Percentiles rank a stretch among this genome's conserved stretches.
Conservation (phyloP, 306 rosid species). For the Sophora flavescens region DNA sequence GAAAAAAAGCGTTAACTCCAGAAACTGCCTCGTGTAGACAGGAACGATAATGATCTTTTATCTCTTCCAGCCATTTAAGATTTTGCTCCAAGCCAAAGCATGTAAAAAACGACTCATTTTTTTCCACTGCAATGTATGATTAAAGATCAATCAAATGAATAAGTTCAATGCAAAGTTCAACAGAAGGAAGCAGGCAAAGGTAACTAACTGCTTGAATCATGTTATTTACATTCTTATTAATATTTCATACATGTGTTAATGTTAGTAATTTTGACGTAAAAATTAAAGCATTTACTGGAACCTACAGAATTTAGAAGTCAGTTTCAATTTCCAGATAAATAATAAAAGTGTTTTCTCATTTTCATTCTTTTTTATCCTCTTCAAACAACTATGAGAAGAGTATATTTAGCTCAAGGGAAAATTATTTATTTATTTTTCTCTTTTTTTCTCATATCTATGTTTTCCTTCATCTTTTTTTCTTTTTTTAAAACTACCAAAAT, state of each 20-base stretch:
- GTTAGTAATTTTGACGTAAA: conserved; percentile 33
- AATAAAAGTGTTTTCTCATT: conserved; percentile 1
- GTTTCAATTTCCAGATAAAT: not conserved
- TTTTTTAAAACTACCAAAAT: too few species aligned
- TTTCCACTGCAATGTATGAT: conserved; percentile 75
- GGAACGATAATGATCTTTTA: conserved; percentile 57
- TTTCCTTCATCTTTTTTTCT: too few species aligned
- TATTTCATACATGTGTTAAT: conserved; percentile 11
- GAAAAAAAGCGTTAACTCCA: conserved; percentile 49
- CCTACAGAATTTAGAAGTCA: conserved; percentile 30
- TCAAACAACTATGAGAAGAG: too few species aligned
- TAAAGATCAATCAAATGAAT: conserved; percentile 39
- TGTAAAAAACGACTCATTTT: conserved; percentile 79
- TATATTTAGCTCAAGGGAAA: too few species aligned
- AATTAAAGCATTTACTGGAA: not conserved
- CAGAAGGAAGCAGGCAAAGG: conserved; percentile 30
- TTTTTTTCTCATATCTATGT: too few species aligned
- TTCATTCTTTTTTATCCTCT: too few species aligned
- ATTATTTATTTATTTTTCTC: too few species aligned
- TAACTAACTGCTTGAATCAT: conserved; percentile 26
- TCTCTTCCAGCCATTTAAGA: conserved; percentile 85
- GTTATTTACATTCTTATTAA: conserved; percentile 16
- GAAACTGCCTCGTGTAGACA: conserved; percentile 83
- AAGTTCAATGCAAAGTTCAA: conserved; percentile 42
- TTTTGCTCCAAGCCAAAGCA: conserved; percentile 88